Conservation (phyloP, 2,329 filamentous ascomycete species). For the Colletotrichum paranaense region DNA sequence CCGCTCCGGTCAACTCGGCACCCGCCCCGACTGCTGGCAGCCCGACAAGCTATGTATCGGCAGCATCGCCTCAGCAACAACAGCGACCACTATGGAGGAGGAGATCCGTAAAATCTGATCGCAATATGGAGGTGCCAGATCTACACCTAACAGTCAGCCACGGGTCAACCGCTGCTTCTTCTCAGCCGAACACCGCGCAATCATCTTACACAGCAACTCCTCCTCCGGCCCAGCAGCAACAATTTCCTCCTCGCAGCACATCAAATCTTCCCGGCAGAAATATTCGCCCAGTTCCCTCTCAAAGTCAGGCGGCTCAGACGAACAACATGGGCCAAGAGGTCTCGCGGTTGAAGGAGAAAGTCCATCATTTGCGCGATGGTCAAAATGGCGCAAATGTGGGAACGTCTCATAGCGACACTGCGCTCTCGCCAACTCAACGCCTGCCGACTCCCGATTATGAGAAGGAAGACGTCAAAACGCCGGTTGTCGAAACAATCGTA, state of each 20-base stretch:
- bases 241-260: constrained; percentile 14
- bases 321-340: constrained; percentile 46
- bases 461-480: constrained; percentile 53
- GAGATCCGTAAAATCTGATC: constrained; percentile 61
- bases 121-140: constrained; percentile 57
- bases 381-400: constrained; percentile 22
- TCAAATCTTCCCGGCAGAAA: constrained; percentile 44
- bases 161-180: constrained; percentile 59
- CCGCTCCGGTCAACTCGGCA: constrained; percentile 18
- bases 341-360: constrained; percentile 45
- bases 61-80: constrained; percentile 45
- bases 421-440: constrained; percentile 42
- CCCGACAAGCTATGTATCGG: constrained; percentile 38
- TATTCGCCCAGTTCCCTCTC: constrained; percentile 38
- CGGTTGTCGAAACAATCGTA: constrained; percentile 48
- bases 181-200: constrained; percentile 35
- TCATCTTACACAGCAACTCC: constrained; percentile 20
- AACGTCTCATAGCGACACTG: constrained; percentile 30
- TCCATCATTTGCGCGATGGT: constrained; percentile 18
- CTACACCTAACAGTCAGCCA: constrained; percentile 61
- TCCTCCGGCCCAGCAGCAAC: constrained; percentile 12
- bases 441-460: constrained; percentile 63
- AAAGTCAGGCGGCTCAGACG: constrained; percentile 12
- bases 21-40: constrained; percentile 10
- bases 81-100: constrained; percentile 59